These are phyloP conservation scores for Clathrospora elynae DNA, from an alignment of 2,329 filamentous ascomycete species.

Conservation along the genomic window DNA sequence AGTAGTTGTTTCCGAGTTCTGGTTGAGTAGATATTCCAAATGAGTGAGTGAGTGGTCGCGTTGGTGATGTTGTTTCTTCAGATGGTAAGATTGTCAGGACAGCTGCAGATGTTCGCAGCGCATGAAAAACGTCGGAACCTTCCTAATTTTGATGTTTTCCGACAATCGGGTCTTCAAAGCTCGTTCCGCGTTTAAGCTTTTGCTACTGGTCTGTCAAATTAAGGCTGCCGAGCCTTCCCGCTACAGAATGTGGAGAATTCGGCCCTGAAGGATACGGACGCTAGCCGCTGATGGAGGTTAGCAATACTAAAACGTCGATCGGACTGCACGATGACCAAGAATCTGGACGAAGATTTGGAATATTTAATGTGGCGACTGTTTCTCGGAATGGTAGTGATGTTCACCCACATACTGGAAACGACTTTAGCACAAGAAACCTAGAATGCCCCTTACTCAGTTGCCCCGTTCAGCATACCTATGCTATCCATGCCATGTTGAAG, in stretches of 20 bases:
- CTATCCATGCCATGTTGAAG: slow-evolving; percentile 32
- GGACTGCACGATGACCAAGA: slow-evolving; percentile 3
- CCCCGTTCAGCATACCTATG: slow-evolving; percentile 3
- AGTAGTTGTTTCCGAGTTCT: no score
- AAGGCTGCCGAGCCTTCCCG: slow-evolving; percentile 11
- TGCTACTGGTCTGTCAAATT: slow-evolving; percentile 9
- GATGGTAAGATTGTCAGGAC: no score
- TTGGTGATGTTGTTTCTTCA: no score
- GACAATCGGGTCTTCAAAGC: no score
- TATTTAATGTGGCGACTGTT: slow-evolving; percentile 5
- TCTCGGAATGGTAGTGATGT: slow-evolving; percentile 3
- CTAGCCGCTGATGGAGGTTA: slow-evolving; percentile 3
- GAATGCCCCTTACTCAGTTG: slow-evolving; percentile 3
- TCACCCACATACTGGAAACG: neutral
- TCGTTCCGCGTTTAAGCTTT: no score
- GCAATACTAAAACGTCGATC: slow-evolving; percentile 1
- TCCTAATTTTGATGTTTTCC: no score
- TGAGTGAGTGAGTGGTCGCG: no score
- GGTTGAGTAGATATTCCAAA: no score
- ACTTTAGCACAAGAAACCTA: slow-evolving; percentile 4
- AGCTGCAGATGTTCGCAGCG: no score
- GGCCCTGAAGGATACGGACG: slow-evolving; percentile 8
- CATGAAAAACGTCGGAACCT: no score
- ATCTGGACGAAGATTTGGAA: no score
- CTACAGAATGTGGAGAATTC: slow-evolving; percentile 15